These are phyloP conservation scores for Rhizoctonia solani DNA, from an alignment of 1,284 basidiomycete species.

Conservation along the genomic window DNA sequence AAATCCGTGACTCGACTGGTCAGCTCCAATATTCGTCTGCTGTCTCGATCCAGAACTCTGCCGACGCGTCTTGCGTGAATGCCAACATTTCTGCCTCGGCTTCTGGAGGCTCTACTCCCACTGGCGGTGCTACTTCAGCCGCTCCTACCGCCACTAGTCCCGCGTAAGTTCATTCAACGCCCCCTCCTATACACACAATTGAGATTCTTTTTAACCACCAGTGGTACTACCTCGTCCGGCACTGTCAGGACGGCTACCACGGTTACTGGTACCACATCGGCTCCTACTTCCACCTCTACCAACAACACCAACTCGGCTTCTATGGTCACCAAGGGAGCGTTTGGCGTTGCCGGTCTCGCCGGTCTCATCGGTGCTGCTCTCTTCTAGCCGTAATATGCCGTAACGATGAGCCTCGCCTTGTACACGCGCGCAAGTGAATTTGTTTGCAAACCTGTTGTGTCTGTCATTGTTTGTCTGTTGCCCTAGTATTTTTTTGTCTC, in stretches of 20 bases:
- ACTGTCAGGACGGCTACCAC: conserved; percentile 10
- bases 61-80: conserved; percentile 29
- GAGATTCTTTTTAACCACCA: neutral
- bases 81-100: neutral
- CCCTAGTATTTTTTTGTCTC: conserved; percentile 4
- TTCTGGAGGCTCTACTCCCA: neutral
- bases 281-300: conserved; percentile 1
- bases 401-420: neutral
- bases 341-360: conserved; percentile 25
- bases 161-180: neutral
- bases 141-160: neutral
- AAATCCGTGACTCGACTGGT: conserved; percentile 36
- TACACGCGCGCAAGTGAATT: neutral
- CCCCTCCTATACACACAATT: too few species aligned
- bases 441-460: neutral
- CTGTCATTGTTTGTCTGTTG: neutral
- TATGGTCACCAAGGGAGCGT: conserved; percentile 15
- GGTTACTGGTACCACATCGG: conserved; percentile 7
- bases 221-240: neutral
- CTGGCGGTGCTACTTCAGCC: neutral
- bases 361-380: conserved; percentile 32
- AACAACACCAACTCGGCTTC: conserved; percentile 15
- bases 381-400: conserved; percentile 15
- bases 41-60: conserved; percentile 33
- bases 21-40: conserved; percentile 36